Evolutionary conservation across 2,329 filamentous ascomycete genomes (phyloP).

Genomic region (Penicillium rolfsii): DNA sequence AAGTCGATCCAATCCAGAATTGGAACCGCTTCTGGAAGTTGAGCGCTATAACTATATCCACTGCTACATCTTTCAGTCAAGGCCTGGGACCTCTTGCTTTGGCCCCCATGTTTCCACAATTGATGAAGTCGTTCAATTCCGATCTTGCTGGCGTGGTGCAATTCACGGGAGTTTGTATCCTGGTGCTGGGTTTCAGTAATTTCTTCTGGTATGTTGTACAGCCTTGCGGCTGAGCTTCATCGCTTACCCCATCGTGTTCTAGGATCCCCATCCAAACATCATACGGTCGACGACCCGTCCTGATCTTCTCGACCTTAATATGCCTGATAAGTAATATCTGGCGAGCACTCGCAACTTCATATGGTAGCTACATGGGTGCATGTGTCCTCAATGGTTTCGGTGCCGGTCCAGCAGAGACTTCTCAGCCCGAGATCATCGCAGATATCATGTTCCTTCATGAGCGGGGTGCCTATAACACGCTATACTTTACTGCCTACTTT

Average conservation of each 20-base stretch:
- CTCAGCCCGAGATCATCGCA: slow-evolving; percentile 65
- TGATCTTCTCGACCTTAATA: slow-evolving; percentile 57
- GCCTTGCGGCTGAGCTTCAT: neutral
- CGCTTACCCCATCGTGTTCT: neutral
- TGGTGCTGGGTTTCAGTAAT: slow-evolving; percentile 63
- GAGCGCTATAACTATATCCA: slow-evolving; percentile 52
- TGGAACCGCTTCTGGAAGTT: slow-evolving; percentile 55
- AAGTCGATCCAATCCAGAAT: slow-evolving; percentile 38
- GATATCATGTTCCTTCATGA: slow-evolving; percentile 69
- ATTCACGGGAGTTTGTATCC: slow-evolving; percentile 60
- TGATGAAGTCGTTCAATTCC: slow-evolving; percentile 60
- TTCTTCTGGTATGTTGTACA: slow-evolving; percentile 56
- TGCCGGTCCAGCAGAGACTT: slow-evolving; percentile 65
- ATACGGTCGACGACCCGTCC: slow-evolving; percentile 59
- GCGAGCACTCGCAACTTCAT: slow-evolving; percentile 61
- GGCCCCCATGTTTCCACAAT: slow-evolving; percentile 62
- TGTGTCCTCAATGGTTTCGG: slow-evolving; percentile 65
- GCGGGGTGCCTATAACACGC: slow-evolving; percentile 63
- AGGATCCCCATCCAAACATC: slow-evolving; percentile 61
- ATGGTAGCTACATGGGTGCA: slow-evolving; percentile 67
- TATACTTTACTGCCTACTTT: slow-evolving; percentile 67
- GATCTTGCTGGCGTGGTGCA: slow-evolving; percentile 59
- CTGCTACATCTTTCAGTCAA: slow-evolving; percentile 56
- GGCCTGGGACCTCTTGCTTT: slow-evolving; percentile 60
- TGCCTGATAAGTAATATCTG: slow-evolving; percentile 59